Conservation (phyloP, 2,329 filamentous ascomycete genomes). For the Sporothrix globosa region DNA sequence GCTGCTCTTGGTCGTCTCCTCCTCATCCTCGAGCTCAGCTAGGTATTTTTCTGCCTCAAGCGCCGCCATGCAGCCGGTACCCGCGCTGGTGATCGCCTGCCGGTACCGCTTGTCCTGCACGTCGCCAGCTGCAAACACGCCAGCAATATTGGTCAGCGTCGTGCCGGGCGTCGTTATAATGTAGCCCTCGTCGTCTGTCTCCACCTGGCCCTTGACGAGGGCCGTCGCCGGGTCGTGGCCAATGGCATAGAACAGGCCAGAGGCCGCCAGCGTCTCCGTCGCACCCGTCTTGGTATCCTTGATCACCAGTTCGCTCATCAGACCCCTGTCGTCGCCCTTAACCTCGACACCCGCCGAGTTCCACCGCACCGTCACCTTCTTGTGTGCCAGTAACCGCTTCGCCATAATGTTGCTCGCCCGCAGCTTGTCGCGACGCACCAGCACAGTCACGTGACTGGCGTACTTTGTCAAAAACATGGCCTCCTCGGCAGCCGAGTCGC, state of each 20-base stretch:
- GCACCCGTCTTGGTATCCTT: constrained; percentile 76
- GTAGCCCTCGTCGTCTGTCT: constrained; percentile 89
- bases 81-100: constrained; percentile 96
- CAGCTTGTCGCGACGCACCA: constrained; percentile 85
- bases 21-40: constrained; percentile 70
- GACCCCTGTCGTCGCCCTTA: constrained; percentile 77
- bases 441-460: constrained; percentile 88
- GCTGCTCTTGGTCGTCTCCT: constrained; percentile 43
- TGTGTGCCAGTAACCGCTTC: constrained; percentile 75
- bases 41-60: constrained; percentile 95
- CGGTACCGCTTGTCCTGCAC: constrained; percentile 98
- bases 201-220: constrained; percentile 85
- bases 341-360: constrained; percentile 82
- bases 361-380: constrained; percentile 89
- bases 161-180: constrained; percentile 87
- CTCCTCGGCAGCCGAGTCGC: constrained; percentile 96
- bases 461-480: constrained; percentile 98
- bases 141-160: constrained; percentile 82
- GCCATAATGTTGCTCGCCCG: constrained; percentile 93
- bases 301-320: constrained; percentile 87
- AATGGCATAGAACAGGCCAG: constrained; percentile 94
- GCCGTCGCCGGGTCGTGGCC: constrained; percentile 91
- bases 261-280: constrained; percentile 83
- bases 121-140: constrained; percentile 95
- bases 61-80: constrained; percentile 92